phyloP scores from a whole-genome alignment of 352 stramenopile species.

The Phytophthora pini region DNA sequence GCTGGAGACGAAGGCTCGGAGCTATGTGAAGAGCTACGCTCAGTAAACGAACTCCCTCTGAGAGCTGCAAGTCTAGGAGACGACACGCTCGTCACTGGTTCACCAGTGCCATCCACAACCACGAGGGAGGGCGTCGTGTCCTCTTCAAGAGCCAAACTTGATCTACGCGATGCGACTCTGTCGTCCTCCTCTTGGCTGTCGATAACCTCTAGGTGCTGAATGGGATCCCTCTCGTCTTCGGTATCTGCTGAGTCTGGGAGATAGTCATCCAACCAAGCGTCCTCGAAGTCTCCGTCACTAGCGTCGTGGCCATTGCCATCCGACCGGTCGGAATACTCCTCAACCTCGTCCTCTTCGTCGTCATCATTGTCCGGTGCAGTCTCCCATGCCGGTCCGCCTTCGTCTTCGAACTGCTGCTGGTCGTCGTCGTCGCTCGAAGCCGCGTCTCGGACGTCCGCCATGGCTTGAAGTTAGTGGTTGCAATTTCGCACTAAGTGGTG shows the following conservation, averaged over 20 bases:
- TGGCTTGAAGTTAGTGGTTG: constrained; percentile 21
- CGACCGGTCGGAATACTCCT: constrained; percentile 14
- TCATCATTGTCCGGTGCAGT: constrained; percentile 39
- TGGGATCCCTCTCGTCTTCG: constrained; percentile 11
- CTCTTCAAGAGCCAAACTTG: constrained; percentile 24
- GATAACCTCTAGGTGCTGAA: constrained; percentile 4
- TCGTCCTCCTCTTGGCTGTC: constrained; percentile 26
- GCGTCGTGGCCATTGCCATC: constrained; percentile 17
- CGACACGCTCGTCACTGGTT: constrained; percentile 14
- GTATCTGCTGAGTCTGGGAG: constrained; percentile 17
- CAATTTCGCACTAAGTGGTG: constrained; percentile 15
- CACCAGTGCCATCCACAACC: constrained; percentile 23
- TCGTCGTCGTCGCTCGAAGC: constrained; percentile 31
- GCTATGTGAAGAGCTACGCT: constrained; percentile 8
- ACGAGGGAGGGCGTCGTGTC: constrained; percentile 27
- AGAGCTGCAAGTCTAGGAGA: constrained; percentile 30
- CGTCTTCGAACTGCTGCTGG: constrained; percentile 18
- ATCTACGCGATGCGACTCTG: constrained; percentile 8
- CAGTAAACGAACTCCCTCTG: constrained; percentile 9
- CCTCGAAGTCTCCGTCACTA: constrained; percentile 44
- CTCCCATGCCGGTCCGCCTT: constrained; percentile 27
- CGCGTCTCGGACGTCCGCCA: constrained; percentile 25
- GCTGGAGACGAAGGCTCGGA: constrained; percentile 26
- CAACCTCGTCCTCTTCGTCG: constrained; percentile 25
- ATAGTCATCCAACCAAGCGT: constrained; percentile 51